A percentile compares a stretch with the other conserved stretches of the same genome.
These are phyloP conservation scores for Cymbidium sinense DNA, from an alignment of 106 monocot species.

Conservation along the genomic window DNA sequence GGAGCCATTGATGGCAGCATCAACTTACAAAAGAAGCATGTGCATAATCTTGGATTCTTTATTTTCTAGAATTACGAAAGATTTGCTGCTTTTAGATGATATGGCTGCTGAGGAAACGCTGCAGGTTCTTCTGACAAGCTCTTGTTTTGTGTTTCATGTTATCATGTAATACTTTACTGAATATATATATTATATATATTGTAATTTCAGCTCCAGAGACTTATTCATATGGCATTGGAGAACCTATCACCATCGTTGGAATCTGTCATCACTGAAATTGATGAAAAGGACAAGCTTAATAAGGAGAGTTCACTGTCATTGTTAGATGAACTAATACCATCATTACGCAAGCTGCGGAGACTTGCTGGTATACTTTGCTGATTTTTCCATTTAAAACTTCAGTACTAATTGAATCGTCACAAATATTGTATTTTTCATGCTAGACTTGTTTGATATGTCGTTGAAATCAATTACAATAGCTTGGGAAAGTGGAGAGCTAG, in stretches of 20 bases:
- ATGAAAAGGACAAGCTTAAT: slow-evolving; percentile 25
- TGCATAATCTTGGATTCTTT: slow-evolving; percentile 45
- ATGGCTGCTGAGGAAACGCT: slow-evolving; percentile 94
- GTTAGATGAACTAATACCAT: slow-evolving; percentile 51
- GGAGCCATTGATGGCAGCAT: slow-evolving; percentile 57
- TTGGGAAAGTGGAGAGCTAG: slow-evolving; percentile 86
- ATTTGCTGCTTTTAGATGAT: slow-evolving; percentile 88
- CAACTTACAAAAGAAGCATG: slow-evolving; percentile 68
- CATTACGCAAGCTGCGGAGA: slow-evolving; percentile 70
- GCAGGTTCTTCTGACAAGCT: slow-evolving; percentile 45
- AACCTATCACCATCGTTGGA: slow-evolving; percentile 56
- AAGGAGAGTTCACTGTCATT: slow-evolving; percentile 16
- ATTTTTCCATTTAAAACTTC: slow-evolving; percentile 3
- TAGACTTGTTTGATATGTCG: slow-evolving; percentile 89
- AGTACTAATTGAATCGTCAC: not conserved
- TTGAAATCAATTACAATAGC: slow-evolving; percentile 64
- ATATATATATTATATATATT: not conserved
- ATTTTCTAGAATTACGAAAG: slow-evolving; percentile 69
- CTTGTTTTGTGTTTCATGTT: not conserved
- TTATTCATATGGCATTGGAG: slow-evolving; percentile 71
- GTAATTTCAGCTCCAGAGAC: slow-evolving; percentile 69
- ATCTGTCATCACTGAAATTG: slow-evolving; percentile 29
- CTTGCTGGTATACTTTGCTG: slow-evolving; percentile 55
- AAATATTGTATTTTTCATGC: slow-evolving; percentile 13
- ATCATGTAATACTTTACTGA: not conserved